Base-by-base conservation (phyloP, 768 basidiomycete genomes). In the Calocybe gangraenosa region DNA sequence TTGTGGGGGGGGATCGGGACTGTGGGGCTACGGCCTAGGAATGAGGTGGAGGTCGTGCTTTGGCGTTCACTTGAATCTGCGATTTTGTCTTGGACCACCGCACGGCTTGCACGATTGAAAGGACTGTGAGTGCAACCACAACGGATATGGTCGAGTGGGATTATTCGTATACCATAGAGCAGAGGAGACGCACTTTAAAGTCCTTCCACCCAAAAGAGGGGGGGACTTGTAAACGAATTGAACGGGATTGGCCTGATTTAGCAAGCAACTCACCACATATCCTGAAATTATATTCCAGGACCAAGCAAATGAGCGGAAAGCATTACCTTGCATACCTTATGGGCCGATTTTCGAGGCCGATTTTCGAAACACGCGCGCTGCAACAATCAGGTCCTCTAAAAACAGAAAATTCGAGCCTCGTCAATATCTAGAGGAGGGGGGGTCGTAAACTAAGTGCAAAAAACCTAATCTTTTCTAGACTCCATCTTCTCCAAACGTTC, bases 291-390 rank as follows among this genome's bases (percentile, higher is more conserved):
- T 8, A n/a, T n/a, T n/a, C n/a, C n/a, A n/a, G n/a, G n/a, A n/a
- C n/a, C n/a, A n/a, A n/a, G n/a, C n/a, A n/a, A n/a, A n/a, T n/a
- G n/a, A n/a, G n/a, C n/a, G n/a, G n/a, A n/a, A n/a, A n/a, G n/a
- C n/a, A n/a, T n/a, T 60, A 92, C 90, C 80, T 96, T 98, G 62
- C 93, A 82, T 45, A 99, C 96, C 50, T 88, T 76, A 69, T 95
- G 93, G 30, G 96, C 95, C 49, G 93, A 92, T 51, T n/a, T n/a
- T n/a, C n/a, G n/a, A n/a, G n/a, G n/a, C n/a, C n/a, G n/a, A n/a
- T n/a, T 90, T 79, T 52, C 94, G 84, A 81, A 99, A 99, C 19
- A 90, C 91, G 69, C 96, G 94, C 13, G 95, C 94, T 17, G 92
- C 93, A 34, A 92, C 87, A 19, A 92, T 92, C 40, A 99, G 79